Percentiles rank a stretch among this genome's conserved stretches.
phyloP scores from a whole-genome alignment of 2,329 filamentous ascomycete species.

The Graphilbum ipis-grandicollis region DNA sequence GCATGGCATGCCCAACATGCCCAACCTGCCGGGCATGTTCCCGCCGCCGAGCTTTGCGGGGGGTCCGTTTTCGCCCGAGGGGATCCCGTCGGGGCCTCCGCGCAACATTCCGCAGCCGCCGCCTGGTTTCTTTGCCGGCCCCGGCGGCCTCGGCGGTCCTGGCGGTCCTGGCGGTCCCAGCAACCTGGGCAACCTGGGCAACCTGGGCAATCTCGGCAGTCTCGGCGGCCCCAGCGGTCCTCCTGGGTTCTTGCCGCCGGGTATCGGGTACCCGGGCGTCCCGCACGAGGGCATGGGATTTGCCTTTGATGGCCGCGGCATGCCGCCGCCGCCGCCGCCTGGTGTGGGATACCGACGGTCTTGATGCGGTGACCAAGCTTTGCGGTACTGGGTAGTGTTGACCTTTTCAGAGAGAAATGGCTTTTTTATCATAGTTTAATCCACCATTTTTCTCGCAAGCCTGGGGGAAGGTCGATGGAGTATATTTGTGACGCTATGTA shows the following conservation, averaged over 20 bases:
- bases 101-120: slow-evolving; percentile 39
- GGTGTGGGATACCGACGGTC: slow-evolving; percentile 7
- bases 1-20: slow-evolving; percentile 2
- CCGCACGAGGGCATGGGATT: slow-evolving; percentile 31
- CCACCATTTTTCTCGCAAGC: too few relatives aligned
- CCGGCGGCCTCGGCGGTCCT: slow-evolving; percentile 24
- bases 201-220: too few relatives aligned
- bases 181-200: too few relatives aligned
- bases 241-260: slow-evolving; percentile 27
- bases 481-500: too few relatives aligned
- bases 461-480: too few relatives aligned
- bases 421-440: too few relatives aligned
- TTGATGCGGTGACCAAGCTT: slow-evolving; percentile 1
- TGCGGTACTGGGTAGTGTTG: too few relatives aligned
- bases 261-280: slow-evolving; percentile 38
- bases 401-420: too few relatives aligned
- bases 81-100: slow-evolving; percentile 26
- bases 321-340: slow-evolving; percentile 11
- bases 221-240: slow-evolving; percentile 28
- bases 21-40: slow-evolving; percentile 26
- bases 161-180: too few relatives aligned
- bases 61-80: slow-evolving; percentile 26
- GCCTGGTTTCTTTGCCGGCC: slow-evolving; percentile 33
- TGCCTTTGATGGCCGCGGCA: slow-evolving; percentile 30
- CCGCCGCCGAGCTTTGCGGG: slow-evolving; percentile 40